A percentile compares a stretch with the other conserved stretches of the same genome.
phyloP scores from a whole-genome alignment of 2,329 filamentous ascomycete genomes.

The Aspergillus flavus region DNA sequence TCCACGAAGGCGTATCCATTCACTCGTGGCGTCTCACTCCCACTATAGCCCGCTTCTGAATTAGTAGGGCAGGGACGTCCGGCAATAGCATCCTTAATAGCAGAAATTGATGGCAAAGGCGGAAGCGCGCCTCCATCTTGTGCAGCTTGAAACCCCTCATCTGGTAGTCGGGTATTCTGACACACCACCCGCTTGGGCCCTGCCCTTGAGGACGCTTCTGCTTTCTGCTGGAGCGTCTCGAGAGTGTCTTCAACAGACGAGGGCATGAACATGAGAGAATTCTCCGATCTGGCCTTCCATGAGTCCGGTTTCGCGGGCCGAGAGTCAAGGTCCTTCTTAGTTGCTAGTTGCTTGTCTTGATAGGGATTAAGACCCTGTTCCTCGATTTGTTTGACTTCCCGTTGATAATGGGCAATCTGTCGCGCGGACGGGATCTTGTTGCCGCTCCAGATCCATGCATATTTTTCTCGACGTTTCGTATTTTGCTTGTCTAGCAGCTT shows the following conservation, averaged over 20 bases:
- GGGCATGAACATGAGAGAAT: conserved; percentile 79
- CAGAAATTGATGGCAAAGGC: conserved; percentile 79
- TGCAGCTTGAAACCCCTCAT: conserved; percentile 44
- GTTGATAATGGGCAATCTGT: conserved; percentile 58
- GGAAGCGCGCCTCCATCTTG: conserved; percentile 54
- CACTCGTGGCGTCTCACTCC: conserved; percentile 81
- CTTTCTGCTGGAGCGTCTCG: conserved; percentile 66
- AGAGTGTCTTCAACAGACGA: conserved; percentile 54
- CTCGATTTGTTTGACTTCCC: conserved; percentile 72
- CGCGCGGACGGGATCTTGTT: conserved; percentile 75
- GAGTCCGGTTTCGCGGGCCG: conserved; percentile 75
- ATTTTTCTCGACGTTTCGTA: conserved; percentile 77
- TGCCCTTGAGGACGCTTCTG: conserved; percentile 71
- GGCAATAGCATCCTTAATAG: conserved; percentile 80
- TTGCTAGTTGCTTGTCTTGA: conserved; percentile 61
- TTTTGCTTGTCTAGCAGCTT: conserved; percentile 90
- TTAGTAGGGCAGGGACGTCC: conserved; percentile 67
- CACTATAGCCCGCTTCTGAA: conserved; percentile 59
- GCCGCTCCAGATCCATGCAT: conserved; percentile 83
- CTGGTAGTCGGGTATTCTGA: conserved; percentile 75
- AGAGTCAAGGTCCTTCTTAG: conserved; percentile 65
- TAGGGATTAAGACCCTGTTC: conserved; percentile 61
- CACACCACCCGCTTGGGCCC: conserved; percentile 78
- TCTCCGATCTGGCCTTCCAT: conserved; percentile 75
- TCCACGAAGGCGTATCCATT: conserved; percentile 96